Conservation (phyloP, 208 protist genomes). For the Balamuthia mandrillaris region DNA sequence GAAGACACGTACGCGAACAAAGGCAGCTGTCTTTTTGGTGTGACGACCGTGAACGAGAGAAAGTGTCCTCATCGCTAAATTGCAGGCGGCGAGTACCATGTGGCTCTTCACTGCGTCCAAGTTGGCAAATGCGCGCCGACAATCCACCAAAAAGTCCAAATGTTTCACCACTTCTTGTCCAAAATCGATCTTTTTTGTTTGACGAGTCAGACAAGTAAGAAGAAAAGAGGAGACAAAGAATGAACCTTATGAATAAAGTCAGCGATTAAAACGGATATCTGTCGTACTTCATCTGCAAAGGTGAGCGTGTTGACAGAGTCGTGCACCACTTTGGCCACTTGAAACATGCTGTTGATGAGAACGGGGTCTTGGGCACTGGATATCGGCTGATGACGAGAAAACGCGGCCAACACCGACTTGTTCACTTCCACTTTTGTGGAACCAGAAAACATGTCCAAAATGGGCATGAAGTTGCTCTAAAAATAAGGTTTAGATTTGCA, state of each 20-base stretch:
- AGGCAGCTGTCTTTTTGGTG: slow-evolving; percentile 61
- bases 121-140: slow-evolving; percentile 66
- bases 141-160: slow-evolving; percentile 79
- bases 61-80: slow-evolving; percentile 55
- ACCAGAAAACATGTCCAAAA: slow-evolving; percentile 71
- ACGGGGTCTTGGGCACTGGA: not conserved
- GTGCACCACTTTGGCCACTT: slow-evolving; percentile 52
- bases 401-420: slow-evolving; percentile 62
- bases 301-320: slow-evolving; percentile 68
- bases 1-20: slow-evolving; percentile 48
- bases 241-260: slow-evolving; percentile 61
- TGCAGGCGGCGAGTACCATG: slow-evolving; percentile 56
- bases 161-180: slow-evolving; percentile 71
- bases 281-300: slow-evolving; percentile 63
- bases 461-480: slow-evolving; percentile 65
- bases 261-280: slow-evolving; percentile 58
- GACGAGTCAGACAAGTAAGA: not conserved
- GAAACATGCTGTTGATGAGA: not conserved
- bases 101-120: slow-evolving; percentile 67
- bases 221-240: not conserved
- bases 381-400: slow-evolving; percentile 44
- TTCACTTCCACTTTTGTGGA: slow-evolving; percentile 59
- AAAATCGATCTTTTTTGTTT: slow-evolving; percentile 56
- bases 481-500: not conserved
- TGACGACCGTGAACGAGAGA: slow-evolving; percentile 60